Evolutionary conservation across 2,329 filamentous ascomycete genomes (phyloP), one percentile per base, ranked within the genome.

Genomic region (Colletotrichum lupini): DNA sequence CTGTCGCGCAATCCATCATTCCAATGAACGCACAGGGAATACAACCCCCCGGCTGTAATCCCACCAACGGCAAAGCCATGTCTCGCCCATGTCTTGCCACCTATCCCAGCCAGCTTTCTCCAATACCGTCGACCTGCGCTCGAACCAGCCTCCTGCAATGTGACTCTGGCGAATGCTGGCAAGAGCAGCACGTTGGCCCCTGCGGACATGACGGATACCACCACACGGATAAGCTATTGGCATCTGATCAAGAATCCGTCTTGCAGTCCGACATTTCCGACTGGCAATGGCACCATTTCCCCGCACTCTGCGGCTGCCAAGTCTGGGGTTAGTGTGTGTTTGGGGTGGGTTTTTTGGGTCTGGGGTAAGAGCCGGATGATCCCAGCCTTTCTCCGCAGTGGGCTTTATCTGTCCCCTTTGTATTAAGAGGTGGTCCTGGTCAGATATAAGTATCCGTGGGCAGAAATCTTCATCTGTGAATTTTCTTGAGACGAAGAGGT

Each of bases 211-310:
- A 37, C 60, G 67, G 67, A 69, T 58, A 69, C 26, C 1, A 49
- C 26, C 35, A 1, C 28, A 49, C 67, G 67, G 67, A 69, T 65
- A 69, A 69, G 14, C 6, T 32, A 22, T 24, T 65, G 67, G 35
- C 49, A 16, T 37, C 32, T 52, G 66, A 53, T 22, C 32, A 7
- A n/a, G 19, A 65, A 49, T 37, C 67, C 67, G 32, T n/a, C 26
- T 35, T 24, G 26, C n/a, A 12, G 5, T 22, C 30, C n/a, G 42
- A 42, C 7, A 35, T 53, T 53, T 63, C 46, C 61, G 46, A 26
- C 46, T 19, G 1, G 6, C 16, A 62, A 57, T 46, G 42, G 32
- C 35, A 46, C 66, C 66, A 68, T 24, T 68, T 68, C 66, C 66
- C 66, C 66, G 66, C 66, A 68, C 66, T 32, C 24, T 58, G 49